Conservation (phyloP, 176 grass and related monocot genomes). For the Olyra latifolia region DNA sequence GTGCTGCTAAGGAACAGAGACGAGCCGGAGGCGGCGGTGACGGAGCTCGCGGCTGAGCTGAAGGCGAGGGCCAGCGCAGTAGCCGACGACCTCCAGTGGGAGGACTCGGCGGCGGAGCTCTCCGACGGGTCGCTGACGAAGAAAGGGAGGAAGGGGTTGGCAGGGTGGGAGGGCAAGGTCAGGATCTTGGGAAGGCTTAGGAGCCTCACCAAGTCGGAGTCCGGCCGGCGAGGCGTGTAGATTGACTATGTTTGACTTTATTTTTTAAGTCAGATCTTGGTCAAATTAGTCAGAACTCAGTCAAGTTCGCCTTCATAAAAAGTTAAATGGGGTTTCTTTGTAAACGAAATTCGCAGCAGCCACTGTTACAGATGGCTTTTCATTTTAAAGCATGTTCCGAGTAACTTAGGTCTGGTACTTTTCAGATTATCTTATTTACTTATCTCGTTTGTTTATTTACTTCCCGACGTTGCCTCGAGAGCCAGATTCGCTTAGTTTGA, state of each 20-base stretch:
- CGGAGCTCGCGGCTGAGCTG: slow-evolving; percentile 67
- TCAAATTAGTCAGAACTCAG: neutral
- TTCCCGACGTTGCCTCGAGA: no score
- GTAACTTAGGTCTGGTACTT: no score
- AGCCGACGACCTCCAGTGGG: slow-evolving; percentile 42
- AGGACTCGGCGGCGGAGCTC: slow-evolving; percentile 61
- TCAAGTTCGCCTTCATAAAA: neutral
- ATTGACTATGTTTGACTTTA: slow-evolving; percentile 6
- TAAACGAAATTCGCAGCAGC: neutral
- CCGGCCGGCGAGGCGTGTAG: slow-evolving; percentile 70
- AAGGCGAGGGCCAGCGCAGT: slow-evolving; percentile 40
- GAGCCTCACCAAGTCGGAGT: slow-evolving; percentile 95
- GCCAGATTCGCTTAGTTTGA: no score
- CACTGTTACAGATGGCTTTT: neutral
- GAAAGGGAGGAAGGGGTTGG: slow-evolving; percentile 55
- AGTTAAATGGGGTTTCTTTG: neutral
- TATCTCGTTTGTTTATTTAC: no score
- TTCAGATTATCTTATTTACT: no score
- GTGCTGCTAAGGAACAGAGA: slow-evolving; percentile 85
- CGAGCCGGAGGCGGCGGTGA: slow-evolving; percentile 65
- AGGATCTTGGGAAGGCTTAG: slow-evolving; percentile 77
- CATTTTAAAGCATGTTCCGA: no score
- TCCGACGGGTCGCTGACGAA: slow-evolving; percentile 81
- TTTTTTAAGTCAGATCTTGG: slow-evolving; percentile 13
- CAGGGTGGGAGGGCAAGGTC: slow-evolving; percentile 84